Percentiles rank a stretch among this genome's conserved stretches.
These are phyloP conservation scores for Ganoderma leucocontextum DNA, from an alignment of 1,284 basidiomycete genomes.

Conservation along the genomic window DNA sequence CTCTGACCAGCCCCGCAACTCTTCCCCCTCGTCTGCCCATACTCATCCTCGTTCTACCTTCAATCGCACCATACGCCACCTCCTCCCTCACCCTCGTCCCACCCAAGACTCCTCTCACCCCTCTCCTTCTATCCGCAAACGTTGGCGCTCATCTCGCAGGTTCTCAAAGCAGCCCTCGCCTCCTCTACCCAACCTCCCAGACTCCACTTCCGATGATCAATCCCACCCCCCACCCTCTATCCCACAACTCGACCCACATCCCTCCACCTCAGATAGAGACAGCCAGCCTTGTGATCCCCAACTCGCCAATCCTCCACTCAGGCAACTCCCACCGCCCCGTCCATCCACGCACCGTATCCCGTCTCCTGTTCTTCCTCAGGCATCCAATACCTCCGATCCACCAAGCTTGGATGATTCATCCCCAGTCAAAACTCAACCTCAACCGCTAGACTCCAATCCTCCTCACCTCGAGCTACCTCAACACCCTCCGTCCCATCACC, in stretches of 20 bases:
- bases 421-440: neutral
- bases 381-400: neutral
- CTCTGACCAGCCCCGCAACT: neutral
- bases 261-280: conserved; percentile 14
- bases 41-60: conserved; percentile 30
- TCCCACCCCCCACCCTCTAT: conserved; percentile 8
- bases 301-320: conserved; percentile 19
- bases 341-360: neutral
- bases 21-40: conserved; percentile 17
- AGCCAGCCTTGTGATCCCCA: conserved; percentile 9
- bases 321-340: neutral
- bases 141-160: conserved; percentile 51
- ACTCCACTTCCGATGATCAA: conserved; percentile 21
- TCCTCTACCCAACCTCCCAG: conserved; percentile 22
- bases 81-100: conserved; percentile 31
- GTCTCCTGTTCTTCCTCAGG: neutral
- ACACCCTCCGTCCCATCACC: neutral
- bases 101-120: conserved; percentile 25
- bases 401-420: neutral
- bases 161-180: conserved; percentile 39
- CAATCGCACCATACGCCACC: conserved; percentile 36
- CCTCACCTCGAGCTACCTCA: neutral
- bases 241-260: conserved; percentile 23
- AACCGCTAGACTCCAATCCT: conserved; percentile 1
- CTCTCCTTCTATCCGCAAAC: conserved; percentile 41